Evolutionary conservation across 306 rosid species (phyloP), one percentile per base, ranked within the genome.

Genomic region (Casuarina cunninghamiana): DNA sequence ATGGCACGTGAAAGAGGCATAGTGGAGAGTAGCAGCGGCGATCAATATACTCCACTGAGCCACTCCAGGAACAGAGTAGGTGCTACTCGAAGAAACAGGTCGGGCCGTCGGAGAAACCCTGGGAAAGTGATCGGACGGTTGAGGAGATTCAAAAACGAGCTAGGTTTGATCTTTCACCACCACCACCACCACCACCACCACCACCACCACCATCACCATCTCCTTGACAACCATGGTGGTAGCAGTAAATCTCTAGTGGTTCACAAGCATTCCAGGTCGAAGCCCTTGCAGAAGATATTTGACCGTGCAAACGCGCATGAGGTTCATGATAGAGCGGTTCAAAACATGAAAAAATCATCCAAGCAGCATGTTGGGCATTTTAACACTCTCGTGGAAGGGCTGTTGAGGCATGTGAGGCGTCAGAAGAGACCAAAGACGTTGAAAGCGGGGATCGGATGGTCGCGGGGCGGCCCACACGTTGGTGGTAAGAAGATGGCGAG

Each of bases 161-260:
- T 91, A 73, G 92, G 96, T 48, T 76, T 90, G 41, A 86, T 93
- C 84, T 91, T 91, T 80, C 93, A 91, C 77, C 97, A 90, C 69
- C 97, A 91, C 15, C 95, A 93, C 2, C 95, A 93, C 0, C 97
- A 87, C 0, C 90, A 85, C 37, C 88, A 86, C 1, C 86, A 91
- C 38, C 86, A 87, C 43, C 84, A 84, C 17, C 61, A 83, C 44
- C 55, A 83, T 44, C 86, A 91, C 38, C 86, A 87, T 46, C 83
- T 83, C 17, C 61, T 82, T 51, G 49, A 83, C 32, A 72, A 13
- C 45, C 61, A 5, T 3, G 54, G 69, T 65, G 75, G 61, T 32
- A 13, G 54, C 19, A 53, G 4, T 60, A 38, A 42, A 21, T 50
- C 80, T 41, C 67, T 71, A 16, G 54, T 15, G 38, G 76, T 26